Conservation (phyloP, 441 rosid genomes). For the Brassica balearica region DNA sequence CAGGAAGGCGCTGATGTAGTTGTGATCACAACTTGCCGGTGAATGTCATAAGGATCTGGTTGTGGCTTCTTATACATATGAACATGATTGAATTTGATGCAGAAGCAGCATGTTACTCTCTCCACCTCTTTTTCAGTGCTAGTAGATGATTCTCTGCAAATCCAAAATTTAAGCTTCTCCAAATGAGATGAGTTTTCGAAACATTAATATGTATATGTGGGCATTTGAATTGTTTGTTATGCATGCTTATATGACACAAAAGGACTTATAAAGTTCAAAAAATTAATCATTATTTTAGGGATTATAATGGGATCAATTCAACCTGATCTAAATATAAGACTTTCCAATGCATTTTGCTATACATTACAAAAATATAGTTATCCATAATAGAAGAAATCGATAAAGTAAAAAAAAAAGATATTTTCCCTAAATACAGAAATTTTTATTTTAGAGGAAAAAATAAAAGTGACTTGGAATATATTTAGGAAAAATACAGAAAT, state of each 20-base stretch:
- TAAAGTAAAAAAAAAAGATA: no score
- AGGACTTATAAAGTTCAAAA: background rate
- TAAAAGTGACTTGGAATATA: no score
- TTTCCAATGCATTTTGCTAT: no score
- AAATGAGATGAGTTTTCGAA: background rate
- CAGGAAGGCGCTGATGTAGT: background rate
- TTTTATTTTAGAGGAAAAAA: no score
- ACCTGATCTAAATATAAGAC: background rate
- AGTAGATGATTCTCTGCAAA: conserved; percentile 49
- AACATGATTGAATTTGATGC: conserved; percentile 25
- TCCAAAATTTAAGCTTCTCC: background rate
- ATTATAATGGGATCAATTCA: background rate
- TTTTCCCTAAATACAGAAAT: no score
- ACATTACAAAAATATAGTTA: no score
- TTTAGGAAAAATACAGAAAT: no score
- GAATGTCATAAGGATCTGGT: conserved; percentile 45
- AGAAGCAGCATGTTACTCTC: conserved; percentile 54
- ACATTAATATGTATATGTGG: background rate
- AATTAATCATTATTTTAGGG: background rate
- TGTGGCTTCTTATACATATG: conserved; percentile 42
- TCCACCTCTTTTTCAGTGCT: conserved; percentile 55
- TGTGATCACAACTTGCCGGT: conserved; percentile 51
- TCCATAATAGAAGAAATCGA: no score
- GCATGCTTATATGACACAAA: background rate
- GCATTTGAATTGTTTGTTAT: background rate